Evolutionary conservation across 2,329 filamentous ascomycete genomes (phyloP).

Genomic region (Alternaria panax): DNA sequence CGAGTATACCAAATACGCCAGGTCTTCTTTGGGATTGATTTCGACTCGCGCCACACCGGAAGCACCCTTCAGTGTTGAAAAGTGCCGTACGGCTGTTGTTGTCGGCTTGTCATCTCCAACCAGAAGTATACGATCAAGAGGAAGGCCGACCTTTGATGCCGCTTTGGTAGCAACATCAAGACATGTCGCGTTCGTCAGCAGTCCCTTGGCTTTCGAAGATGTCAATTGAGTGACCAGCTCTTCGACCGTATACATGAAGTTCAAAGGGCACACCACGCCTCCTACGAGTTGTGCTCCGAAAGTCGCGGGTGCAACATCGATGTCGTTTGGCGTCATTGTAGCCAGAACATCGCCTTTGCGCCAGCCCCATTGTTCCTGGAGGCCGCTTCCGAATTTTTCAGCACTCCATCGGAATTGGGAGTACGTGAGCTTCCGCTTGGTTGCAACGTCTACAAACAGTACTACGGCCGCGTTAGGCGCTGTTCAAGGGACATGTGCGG

Average conservation of each 20-base stretch:
- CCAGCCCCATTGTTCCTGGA: neutral
- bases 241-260: constrained; percentile 22
- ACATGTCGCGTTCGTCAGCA: constrained; percentile 8
- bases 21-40: constrained; percentile 14
- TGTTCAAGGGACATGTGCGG: rapidly evolving
- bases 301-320: neutral
- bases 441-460: neutral
- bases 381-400: neutral
- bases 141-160: neutral
- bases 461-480: neutral
- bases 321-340: neutral
- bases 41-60: neutral
- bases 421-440: neutral
- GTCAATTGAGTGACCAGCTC: constrained; percentile 23
- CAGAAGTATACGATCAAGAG: neutral
- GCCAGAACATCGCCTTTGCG: neutral
- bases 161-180: neutral
- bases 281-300: constrained; percentile 29
- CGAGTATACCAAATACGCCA: constrained; percentile 24
- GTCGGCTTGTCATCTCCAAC: neutral
- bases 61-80: neutral
- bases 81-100: neutral
- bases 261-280: constrained; percentile 29
- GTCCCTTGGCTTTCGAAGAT: constrained; percentile 15
- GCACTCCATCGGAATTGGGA: neutral